phyloP scores from a whole-genome alignment of 2,329 filamentous ascomycete species.

The Exophiala viscosa region DNA sequence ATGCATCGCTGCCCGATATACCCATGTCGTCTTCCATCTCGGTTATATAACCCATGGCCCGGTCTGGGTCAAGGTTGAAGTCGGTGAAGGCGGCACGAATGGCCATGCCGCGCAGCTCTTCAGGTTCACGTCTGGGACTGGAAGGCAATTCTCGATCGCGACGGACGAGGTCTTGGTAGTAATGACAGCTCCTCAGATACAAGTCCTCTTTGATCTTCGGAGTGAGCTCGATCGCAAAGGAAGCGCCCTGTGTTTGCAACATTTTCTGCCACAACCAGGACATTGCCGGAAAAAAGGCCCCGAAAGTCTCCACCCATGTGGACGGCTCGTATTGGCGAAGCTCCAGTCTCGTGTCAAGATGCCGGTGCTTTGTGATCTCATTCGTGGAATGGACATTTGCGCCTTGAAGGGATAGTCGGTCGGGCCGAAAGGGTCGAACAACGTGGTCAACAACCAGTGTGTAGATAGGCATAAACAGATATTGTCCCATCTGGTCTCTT shows the following conservation, averaged over 20 bases:
- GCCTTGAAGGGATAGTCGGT: slow-evolving; percentile 20
- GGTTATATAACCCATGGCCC: slow-evolving; percentile 13
- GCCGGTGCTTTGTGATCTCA: not conserved
- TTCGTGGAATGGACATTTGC: not conserved
- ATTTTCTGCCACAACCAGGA: slow-evolving; percentile 19
- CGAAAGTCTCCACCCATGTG: slow-evolving; percentile 1
- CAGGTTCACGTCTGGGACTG: slow-evolving; percentile 1
- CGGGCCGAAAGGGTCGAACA: slow-evolving; percentile 21
- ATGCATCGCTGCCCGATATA: slow-evolving; percentile 6
- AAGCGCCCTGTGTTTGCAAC: slow-evolving; percentile 14
- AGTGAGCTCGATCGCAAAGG: slow-evolving; percentile 14
- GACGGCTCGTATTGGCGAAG: slow-evolving; percentile 3
- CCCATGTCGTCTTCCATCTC: slow-evolving; percentile 14
- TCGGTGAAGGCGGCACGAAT: slow-evolving; percentile 17
- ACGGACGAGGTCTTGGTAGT: slow-evolving; percentile 9
- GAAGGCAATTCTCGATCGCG: slow-evolving; percentile 1
- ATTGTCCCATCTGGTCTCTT: slow-evolving; percentile 11
- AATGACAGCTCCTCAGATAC: slow-evolving; percentile 3
- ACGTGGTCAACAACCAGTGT: slow-evolving; percentile 16
- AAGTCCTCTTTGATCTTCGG: slow-evolving; percentile 16
- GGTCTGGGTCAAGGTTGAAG: slow-evolving; percentile 18
- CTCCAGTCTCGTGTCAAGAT: slow-evolving; percentile 4
- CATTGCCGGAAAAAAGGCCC: slow-evolving; percentile 12
- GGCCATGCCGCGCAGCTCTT: slow-evolving; percentile 12
- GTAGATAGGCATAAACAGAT: slow-evolving; percentile 16